A percentile compares a stretch with the other conserved stretches of the same genome.
Evolutionary conservation across 805 yeast species (phyloP).

Genomic region (Candida succiphila): DNA sequence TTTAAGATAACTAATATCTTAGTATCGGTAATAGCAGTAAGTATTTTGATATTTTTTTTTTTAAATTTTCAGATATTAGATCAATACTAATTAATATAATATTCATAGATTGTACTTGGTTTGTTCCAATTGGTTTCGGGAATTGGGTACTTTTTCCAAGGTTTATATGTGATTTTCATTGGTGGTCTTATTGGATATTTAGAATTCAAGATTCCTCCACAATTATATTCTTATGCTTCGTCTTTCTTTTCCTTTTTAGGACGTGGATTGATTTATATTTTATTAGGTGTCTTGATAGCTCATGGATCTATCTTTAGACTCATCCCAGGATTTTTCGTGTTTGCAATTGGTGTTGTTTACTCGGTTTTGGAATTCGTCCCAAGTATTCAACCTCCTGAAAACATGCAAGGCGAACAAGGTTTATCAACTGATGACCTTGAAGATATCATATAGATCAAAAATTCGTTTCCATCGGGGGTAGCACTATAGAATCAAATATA

Average conservation of each 20-base stretch:
- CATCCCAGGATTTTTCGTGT: conserved; percentile 48
- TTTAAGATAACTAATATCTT: conserved; percentile 43
- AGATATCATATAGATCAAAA: conserved; percentile 19
- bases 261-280: conserved; percentile 52
- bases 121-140: conserved; percentile 36
- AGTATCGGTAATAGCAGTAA: conserved; percentile 45
- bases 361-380: conserved; percentile 62
- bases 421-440: conserved; percentile 22
- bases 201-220: conserved; percentile 40
- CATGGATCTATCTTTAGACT: conserved; percentile 44
- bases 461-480: too few relatives aligned
- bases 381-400: conserved; percentile 69
- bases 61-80: neutral
- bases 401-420: conserved; percentile 52
- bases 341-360: conserved; percentile 50
- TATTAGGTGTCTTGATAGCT: conserved; percentile 38
- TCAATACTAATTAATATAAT: neutral
- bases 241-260: conserved; percentile 67
- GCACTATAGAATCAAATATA: too few relatives aligned
- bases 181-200: conserved; percentile 44
- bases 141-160: conserved; percentile 38
- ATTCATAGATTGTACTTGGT: conserved; percentile 33
- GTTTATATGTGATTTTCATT: conserved; percentile 44
- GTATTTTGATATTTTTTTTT: conserved; percentile 11
- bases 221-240: conserved; percentile 56